phyloP scores from a whole-genome alignment of 2,329 filamentous ascomycete species.

The Sclerotiophoma versabilis region DNA sequence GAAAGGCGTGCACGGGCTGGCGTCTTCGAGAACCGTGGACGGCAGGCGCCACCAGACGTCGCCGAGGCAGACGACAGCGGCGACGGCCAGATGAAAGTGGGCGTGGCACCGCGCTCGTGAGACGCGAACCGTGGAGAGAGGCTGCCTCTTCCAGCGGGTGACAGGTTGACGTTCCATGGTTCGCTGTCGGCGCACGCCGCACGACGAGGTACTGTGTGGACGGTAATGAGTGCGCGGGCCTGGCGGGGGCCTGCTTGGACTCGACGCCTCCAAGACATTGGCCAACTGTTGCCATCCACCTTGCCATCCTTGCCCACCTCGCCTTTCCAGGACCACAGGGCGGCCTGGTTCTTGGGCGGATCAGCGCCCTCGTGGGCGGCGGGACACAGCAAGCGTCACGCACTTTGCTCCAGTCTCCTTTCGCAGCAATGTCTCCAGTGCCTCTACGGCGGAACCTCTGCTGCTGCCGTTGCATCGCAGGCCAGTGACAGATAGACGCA shows the following conservation, averaged over 20 bases:
- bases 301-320: not conserved
- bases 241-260: constrained; percentile 8
- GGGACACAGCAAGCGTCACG: constrained; percentile 8
- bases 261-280: constrained; percentile 16
- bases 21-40: constrained; percentile 3
- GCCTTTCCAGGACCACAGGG: constrained; percentile 9
- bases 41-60: constrained; percentile 12
- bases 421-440: constrained; percentile 11
- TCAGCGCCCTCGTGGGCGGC: constrained; percentile 12
- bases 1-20: constrained; percentile 10
- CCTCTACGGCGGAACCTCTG: constrained; percentile 9
- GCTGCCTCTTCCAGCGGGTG: constrained; percentile 6
- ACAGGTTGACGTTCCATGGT: constrained; percentile 17
- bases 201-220: not conserved
- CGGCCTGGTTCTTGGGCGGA: constrained; percentile 8
- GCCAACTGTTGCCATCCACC: constrained; percentile 19
- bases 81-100: not conserved
- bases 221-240: not conserved
- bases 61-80: constrained; percentile 1
- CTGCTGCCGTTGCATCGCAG: constrained; percentile 14
- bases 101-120: constrained; percentile 3
- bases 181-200: constrained; percentile 13
- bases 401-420: constrained; percentile 4
- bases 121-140: not conserved
- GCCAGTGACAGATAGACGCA: constrained; percentile 12